Evolutionary conservation across 2,329 filamentous ascomycete species (phyloP).

Genomic region (Apiospora marii): DNA sequence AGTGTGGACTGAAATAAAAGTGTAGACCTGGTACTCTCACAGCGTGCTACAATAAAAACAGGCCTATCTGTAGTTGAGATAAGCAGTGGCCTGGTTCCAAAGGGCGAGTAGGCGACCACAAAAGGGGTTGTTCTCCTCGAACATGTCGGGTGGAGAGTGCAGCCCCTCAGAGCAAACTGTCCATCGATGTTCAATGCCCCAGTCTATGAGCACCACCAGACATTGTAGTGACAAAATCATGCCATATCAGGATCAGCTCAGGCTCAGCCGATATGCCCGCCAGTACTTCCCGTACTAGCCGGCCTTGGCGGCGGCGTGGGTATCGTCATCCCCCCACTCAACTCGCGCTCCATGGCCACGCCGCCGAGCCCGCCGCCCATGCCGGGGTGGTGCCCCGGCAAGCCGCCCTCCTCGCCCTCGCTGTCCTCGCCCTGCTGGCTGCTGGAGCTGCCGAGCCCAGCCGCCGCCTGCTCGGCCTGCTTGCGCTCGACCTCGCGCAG

Average conservation of each 20-base stretch:
- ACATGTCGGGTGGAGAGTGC: background rate
- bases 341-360: slow-evolving; percentile 52
- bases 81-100: background rate
- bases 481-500: slow-evolving; percentile 58
- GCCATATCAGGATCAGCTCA: background rate
- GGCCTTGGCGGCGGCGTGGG: slow-evolving; percentile 50
- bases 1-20: background rate
- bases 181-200: background rate
- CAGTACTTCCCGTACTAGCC: slow-evolving; percentile 50
- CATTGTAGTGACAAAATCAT: background rate
- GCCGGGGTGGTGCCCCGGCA: slow-evolving; percentile 31
- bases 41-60: background rate
- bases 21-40: background rate
- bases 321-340: slow-evolving; percentile 35
- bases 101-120: background rate
- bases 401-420: slow-evolving; percentile 40
- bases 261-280: slow-evolving; percentile 37
- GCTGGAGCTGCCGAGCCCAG: slow-evolving; percentile 39
- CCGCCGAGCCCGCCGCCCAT: slow-evolving; percentile 45
- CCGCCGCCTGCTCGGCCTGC: slow-evolving; percentile 49
- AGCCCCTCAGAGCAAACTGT: background rate
- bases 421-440: slow-evolving; percentile 46
- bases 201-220: background rate
- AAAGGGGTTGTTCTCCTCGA: background rate
- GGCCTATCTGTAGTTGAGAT: background rate